Evolutionary conservation across 768 basidiomycete genomes (phyloP).

Genomic region (Naganishia antarctica): DNA sequence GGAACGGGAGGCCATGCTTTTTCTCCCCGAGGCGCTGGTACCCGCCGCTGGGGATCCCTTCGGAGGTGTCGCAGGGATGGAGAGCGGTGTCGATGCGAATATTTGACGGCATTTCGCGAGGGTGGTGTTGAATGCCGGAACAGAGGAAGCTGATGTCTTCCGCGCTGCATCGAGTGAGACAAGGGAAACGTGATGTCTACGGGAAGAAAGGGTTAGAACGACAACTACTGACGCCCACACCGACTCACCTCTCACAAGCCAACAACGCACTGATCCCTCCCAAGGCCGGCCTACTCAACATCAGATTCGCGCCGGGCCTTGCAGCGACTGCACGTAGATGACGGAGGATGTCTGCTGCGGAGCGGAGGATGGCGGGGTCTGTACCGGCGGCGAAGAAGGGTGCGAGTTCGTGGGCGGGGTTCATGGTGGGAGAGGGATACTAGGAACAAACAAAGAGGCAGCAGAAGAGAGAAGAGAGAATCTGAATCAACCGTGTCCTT

Average conservation of each 20-base stretch:
- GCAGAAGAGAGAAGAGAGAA: background rate
- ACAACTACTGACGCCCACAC: background rate
- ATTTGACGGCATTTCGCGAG: background rate
- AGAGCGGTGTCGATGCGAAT: background rate
- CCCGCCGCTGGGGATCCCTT: no score
- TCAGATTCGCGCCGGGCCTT: no score
- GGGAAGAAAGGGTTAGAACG: no score
- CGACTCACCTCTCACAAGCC: slow-evolving; percentile 3
- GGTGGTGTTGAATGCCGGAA: background rate
- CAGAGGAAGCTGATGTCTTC: background rate
- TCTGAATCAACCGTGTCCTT: background rate
- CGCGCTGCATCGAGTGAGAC: background rate
- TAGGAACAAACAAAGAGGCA: no score
- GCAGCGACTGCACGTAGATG: slow-evolving; percentile 3
- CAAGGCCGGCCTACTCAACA: no score
- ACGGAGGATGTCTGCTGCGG: background rate
- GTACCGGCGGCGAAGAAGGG: background rate
- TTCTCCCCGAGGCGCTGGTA: background rate
- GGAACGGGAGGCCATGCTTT: background rate
- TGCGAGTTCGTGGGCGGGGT: background rate
- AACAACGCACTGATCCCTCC: slow-evolving; percentile 8
- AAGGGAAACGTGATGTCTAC: no score
- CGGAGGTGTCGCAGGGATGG: no score
- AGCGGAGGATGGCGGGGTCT: background rate
- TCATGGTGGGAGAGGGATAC: background rate